These are phyloP conservation scores for Boletus rubropictus DNA, from an alignment of 768 basidiomycete genomes.

Conservation along the genomic window DNA sequence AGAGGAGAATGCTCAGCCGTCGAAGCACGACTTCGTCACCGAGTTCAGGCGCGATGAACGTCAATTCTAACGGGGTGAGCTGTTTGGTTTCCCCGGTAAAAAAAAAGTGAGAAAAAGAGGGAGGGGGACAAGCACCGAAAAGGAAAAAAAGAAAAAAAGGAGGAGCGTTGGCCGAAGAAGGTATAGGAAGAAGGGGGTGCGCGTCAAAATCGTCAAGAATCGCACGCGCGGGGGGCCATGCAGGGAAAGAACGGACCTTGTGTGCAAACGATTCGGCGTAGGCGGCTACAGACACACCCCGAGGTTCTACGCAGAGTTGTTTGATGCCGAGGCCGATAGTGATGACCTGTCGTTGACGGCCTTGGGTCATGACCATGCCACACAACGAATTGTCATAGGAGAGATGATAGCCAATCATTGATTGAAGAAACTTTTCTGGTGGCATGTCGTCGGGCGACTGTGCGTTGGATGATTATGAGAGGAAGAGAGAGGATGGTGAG, in stretches of 20 bases:
- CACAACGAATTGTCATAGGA: conserved; percentile 62
- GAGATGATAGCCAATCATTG: conserved; percentile 78
- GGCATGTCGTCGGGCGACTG: conserved; percentile 57
- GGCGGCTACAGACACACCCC: conserved; percentile 50
- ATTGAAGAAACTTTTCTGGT: conserved; percentile 58
- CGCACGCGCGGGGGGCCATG: not conserved
- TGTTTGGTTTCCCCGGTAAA: conserved; percentile 9
- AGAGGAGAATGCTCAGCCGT: conserved; percentile 69
- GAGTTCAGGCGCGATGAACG: conserved; percentile 45
- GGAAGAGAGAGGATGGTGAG: not conserved
- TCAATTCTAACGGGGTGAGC: conserved; percentile 48
- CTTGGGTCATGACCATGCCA: conserved; percentile 85
- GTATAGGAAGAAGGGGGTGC: not conserved
- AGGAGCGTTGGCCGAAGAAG: not conserved
- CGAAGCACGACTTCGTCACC: conserved; percentile 64
- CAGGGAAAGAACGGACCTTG: conserved; percentile 45
- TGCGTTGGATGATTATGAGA: not conserved
- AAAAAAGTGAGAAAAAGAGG: too few relatives aligned
- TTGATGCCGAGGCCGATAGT: conserved; percentile 81
- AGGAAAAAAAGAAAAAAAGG: too few relatives aligned
- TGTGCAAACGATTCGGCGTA: conserved; percentile 72
- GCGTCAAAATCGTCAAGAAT: not conserved
- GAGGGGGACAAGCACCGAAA: not conserved
- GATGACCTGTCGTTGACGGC: conserved; percentile 64
- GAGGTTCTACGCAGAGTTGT: conserved; percentile 56